phyloP scores from a whole-genome alignment of 768 basidiomycete genomes.

The Leccinum truebloodii region DNA sequence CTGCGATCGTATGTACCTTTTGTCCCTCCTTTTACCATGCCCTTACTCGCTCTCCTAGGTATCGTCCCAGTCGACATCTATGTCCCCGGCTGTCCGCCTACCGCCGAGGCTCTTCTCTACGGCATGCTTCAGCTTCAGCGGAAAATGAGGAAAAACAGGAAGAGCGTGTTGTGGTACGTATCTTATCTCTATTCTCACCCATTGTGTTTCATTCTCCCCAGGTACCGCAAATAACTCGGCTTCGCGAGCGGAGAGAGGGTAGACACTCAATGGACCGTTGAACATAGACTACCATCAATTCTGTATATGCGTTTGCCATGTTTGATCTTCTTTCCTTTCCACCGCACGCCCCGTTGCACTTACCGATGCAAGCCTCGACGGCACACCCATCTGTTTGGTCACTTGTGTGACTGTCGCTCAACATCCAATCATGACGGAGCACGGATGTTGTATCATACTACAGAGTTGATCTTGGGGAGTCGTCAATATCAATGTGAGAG shows the following conservation, averaged over 20 bases:
- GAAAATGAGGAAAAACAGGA: constrained; percentile 90
- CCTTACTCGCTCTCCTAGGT: constrained; percentile 43
- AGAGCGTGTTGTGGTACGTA: constrained; percentile 81
- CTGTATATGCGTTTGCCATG: constrained; percentile 20
- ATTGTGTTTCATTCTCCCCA: constrained; percentile 7
- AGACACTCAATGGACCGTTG: constrained; percentile 11
- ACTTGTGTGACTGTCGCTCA: not conserved
- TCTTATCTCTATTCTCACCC: not conserved
- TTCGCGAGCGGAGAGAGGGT: not conserved
- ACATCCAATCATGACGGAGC: not conserved
- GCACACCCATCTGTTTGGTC: not conserved
- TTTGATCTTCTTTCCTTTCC: constrained; percentile 7
- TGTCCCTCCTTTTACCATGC: constrained; percentile 4
- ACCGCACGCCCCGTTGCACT: constrained; percentile 5
- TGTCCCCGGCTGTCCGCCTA: constrained; percentile 93
- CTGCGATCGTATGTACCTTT: constrained; percentile 79
- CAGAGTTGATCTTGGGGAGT: not conserved
- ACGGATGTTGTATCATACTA: not conserved
- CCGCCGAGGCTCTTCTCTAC: constrained; percentile 95
- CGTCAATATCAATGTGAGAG: not conserved
- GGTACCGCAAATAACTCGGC: constrained; percentile 30
- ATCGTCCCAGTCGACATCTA: constrained; percentile 99
- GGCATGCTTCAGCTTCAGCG: constrained; percentile 96
- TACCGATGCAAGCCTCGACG: not conserved
- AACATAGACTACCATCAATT: constrained; percentile 26